Evolutionary conservation across 2,329 filamentous ascomycete genomes (phyloP).

Genomic region (Hymenoscyphus albidus): DNA sequence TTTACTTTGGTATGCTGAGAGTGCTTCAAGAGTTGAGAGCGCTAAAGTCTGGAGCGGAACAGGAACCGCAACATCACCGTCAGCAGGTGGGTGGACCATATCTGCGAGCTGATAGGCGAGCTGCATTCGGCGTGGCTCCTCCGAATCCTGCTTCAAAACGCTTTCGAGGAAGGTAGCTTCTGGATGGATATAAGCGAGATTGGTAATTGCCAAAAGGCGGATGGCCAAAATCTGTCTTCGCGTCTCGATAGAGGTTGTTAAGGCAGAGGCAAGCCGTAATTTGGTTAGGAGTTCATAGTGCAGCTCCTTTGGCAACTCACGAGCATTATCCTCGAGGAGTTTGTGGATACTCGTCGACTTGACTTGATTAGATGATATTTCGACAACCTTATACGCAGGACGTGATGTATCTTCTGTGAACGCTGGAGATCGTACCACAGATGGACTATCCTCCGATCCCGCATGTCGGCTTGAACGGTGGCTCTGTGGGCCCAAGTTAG

Average conservation of each 20-base stretch:
- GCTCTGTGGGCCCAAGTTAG: conserved; percentile 33
- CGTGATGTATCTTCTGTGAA: conserved; percentile 27
- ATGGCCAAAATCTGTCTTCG: conserved; percentile 75
- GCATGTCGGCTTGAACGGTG: conserved; percentile 31
- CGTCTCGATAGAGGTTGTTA: conserved; percentile 60
- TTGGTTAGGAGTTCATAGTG: conserved; percentile 85
- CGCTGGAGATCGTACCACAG: conserved; percentile 26
- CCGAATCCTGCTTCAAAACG: conserved; percentile 79
- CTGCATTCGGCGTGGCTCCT: conserved; percentile 85
- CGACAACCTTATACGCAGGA: conserved; percentile 31
- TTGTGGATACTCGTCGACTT: conserved; percentile 51
- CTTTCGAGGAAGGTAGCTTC: conserved; percentile 83
- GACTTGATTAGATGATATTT: conserved; percentile 54
- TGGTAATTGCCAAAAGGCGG: conserved; percentile 81
- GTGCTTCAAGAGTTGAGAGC: conserved; percentile 76
- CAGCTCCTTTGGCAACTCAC: conserved; percentile 65
- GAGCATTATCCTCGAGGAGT: conserved; percentile 52
- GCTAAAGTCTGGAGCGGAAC: conserved; percentile 77
- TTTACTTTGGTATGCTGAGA: conserved; percentile 75
- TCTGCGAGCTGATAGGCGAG: conserved; percentile 90
- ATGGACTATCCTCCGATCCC: conserved; percentile 37
- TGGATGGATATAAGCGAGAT: conserved; percentile 82
- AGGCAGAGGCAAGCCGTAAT: conserved; percentile 76
- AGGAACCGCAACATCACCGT: conserved; percentile 64
- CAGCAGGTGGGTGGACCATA: conserved; percentile 77